phyloP scores from a whole-genome alignment of 192 early-diverging fungal genomes.

The Oehlia diaphana region DNA sequence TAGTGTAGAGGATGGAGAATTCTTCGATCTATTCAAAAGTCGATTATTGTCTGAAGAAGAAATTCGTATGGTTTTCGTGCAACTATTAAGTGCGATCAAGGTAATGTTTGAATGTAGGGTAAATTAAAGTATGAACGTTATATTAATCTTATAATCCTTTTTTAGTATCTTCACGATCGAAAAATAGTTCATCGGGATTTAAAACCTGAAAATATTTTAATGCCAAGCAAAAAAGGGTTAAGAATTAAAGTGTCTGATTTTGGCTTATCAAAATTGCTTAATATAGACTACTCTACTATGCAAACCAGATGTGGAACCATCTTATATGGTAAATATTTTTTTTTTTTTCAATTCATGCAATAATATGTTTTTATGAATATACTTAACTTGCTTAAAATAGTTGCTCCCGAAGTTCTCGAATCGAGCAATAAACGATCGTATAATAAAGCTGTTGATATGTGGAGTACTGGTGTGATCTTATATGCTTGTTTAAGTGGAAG shows the following conservation, averaged over 20 bases:
- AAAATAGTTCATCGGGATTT: constrained; percentile 95
- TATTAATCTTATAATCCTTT: background rate
- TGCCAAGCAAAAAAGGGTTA: constrained; percentile 49
- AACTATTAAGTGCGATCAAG: constrained; percentile 76
- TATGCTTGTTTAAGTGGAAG: constrained; percentile 90
- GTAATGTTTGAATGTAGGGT: constrained; percentile 10
- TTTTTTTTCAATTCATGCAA: background rate
- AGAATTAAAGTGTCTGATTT: constrained; percentile 95
- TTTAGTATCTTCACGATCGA: constrained; percentile 76
- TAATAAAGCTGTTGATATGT: constrained; percentile 82
- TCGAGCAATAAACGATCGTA: constrained; percentile 58
- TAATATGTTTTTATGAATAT: background rate
- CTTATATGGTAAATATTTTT: constrained; percentile 55
- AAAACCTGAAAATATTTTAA: constrained; percentile 79
- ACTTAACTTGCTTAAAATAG: constrained; percentile 32
- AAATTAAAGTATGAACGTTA: background rate
- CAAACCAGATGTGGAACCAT: constrained; percentile 88
- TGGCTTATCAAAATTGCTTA: constrained; percentile 75
- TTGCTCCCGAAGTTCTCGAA: constrained; percentile 87
- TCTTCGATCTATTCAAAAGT: constrained; percentile 88
- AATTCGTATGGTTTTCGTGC: constrained; percentile 73
- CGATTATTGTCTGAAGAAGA: constrained; percentile 76
- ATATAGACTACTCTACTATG: constrained; percentile 58
- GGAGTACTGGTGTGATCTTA: constrained; percentile 93
- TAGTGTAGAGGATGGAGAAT: constrained; percentile 83